These are phyloP conservation scores for Cladorrhinum sp. DNA, from an alignment of 2,329 filamentous ascomycete genomes.

Conservation along the genomic window DNA sequence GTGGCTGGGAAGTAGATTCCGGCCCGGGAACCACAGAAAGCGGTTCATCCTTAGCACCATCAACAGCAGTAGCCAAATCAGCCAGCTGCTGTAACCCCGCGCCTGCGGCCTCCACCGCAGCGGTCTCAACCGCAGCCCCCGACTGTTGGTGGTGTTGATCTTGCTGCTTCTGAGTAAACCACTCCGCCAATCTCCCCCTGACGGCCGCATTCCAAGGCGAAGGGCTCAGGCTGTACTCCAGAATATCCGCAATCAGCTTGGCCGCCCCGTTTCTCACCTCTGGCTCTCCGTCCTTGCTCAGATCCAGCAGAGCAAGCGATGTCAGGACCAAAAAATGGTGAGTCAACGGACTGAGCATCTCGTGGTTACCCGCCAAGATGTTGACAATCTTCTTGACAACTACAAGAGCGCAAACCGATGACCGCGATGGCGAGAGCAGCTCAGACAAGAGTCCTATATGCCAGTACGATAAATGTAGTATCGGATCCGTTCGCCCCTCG, in stretches of 20 bases:
- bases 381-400: slow-evolving; percentile 56
- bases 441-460: slow-evolving; percentile 64
- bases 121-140: not conserved
- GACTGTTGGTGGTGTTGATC: not conserved
- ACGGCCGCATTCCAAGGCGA: slow-evolving; percentile 44
- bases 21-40: not conserved
- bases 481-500: slow-evolving; percentile 51
- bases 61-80: slow-evolving; percentile 45
- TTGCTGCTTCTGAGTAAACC: not conserved
- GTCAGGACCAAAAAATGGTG: slow-evolving; percentile 64
- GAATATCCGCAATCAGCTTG: slow-evolving; percentile 52
- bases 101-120: slow-evolving; percentile 44
- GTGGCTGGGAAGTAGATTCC: not conserved
- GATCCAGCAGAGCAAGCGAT: slow-evolving; percentile 58
- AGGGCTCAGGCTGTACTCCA: slow-evolving; percentile 49
- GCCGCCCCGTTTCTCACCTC: slow-evolving; percentile 36
- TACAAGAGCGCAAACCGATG: slow-evolving; percentile 56
- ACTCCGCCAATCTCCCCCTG: not conserved
- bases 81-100: slow-evolving; percentile 51
- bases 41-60: slow-evolving; percentile 24
- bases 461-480: slow-evolving; percentile 68
- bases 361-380: slow-evolving; percentile 54
- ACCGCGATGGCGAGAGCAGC: slow-evolving; percentile 54
- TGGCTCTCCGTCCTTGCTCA: slow-evolving; percentile 47
- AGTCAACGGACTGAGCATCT: slow-evolving; percentile 59